Evolutionary conservation across 768 basidiomycete species (phyloP).

Genomic region (Agrocybe praecox): DNA sequence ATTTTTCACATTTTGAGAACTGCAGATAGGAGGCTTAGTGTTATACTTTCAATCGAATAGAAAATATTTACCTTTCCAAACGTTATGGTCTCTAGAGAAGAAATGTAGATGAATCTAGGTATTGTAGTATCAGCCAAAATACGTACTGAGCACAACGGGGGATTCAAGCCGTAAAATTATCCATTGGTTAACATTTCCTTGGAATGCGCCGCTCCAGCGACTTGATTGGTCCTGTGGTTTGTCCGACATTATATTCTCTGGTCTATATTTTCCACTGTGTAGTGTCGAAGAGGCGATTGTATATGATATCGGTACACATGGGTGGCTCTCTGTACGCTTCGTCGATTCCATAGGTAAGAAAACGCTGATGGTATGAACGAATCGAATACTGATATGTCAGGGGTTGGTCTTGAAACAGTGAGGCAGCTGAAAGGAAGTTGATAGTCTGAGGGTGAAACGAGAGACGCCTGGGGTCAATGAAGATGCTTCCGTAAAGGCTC

Average conservation of each 20-base stretch:
- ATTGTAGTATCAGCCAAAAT: slow-evolving; percentile 18
- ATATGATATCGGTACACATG: slow-evolving; percentile 41
- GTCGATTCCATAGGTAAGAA: no score
- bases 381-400: no score
- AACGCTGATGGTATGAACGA: no score
- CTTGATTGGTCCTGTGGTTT: slow-evolving; percentile 64
- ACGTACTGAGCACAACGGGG: slow-evolving; percentile 66
- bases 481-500: no score
- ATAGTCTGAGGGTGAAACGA: no score
- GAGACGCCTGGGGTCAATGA: no score
- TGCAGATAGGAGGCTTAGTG: slow-evolving; percentile 20
- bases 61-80: slow-evolving; percentile 71
- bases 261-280: slow-evolving; percentile 69
- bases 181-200: slow-evolving; percentile 67
- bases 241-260: slow-evolving; percentile 71
- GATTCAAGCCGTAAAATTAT: slow-evolving; percentile 65
- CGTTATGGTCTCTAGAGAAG: slow-evolving; percentile 62
- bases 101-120: background rate
- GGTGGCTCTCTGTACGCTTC: slow-evolving; percentile 1
- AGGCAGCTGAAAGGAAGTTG: no score
- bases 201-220: slow-evolving; percentile 75
- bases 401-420: no score
- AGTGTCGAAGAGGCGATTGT: slow-evolving; percentile 64
- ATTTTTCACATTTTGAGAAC: slow-evolving; percentile 45
- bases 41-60: background rate